phyloP scores from a whole-genome alignment of 345 rosid species.

The Carallia pectinifolia region DNA sequence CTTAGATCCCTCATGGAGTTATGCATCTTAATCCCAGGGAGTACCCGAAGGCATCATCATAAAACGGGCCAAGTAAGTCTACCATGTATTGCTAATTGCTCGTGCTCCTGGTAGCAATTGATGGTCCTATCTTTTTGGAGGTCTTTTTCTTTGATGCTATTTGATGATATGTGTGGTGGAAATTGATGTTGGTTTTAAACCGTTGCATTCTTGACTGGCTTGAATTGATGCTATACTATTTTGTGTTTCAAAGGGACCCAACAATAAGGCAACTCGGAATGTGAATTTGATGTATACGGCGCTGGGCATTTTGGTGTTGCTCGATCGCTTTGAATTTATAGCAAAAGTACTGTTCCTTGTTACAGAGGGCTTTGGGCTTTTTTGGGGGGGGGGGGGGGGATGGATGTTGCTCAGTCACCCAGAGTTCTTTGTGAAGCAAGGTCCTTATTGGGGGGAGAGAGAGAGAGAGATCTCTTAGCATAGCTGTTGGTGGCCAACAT shows the following conservation, averaged over 20 bases:
- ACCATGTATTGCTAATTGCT: not conserved
- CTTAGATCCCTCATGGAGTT: conserved; percentile 88
- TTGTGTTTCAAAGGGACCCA: too few species aligned
- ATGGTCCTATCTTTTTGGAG: not conserved
- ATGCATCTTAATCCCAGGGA: conserved; percentile 83
- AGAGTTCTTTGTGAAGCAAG: too few species aligned
- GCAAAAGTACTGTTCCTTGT: too few species aligned
- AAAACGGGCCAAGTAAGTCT: conserved; percentile 37
- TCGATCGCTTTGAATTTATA: too few species aligned
- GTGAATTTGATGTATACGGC: too few species aligned
- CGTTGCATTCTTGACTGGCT: not conserved
- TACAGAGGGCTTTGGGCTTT: too few species aligned
- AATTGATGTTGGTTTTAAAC: not conserved
- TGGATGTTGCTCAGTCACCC: too few species aligned
- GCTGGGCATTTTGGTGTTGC: too few species aligned
- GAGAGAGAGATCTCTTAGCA: not conserved
- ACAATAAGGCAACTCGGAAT: too few species aligned
- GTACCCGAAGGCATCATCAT: conserved; percentile 50
- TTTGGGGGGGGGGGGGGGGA: too few species aligned
- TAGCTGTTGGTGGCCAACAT: not conserved
- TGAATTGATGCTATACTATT: not conserved
- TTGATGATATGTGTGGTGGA: not conserved
- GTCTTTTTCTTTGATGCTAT: not conserved
- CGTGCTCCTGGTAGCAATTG: too few species aligned
- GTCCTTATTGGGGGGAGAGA: not conserved